Percentiles rank a stretch among this genome's conserved stretches.
Evolutionary conservation across 352 stramenopile species (phyloP).

Genomic region (Blastocystis sp.): DNA sequence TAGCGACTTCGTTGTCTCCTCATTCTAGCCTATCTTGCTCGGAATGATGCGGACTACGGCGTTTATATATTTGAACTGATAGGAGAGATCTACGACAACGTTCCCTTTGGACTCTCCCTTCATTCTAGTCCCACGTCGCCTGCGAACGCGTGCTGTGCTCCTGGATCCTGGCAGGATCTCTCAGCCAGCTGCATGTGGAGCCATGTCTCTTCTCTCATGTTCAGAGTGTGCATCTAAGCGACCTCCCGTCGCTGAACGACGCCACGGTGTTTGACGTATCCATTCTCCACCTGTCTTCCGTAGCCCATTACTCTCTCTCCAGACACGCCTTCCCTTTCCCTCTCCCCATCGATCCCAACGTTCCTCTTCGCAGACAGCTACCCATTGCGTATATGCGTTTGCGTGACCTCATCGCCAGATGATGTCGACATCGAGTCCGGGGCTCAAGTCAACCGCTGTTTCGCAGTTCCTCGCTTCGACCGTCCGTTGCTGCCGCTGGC

Average conservation of each 20-base stretch:
- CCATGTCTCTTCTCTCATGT: background rate
- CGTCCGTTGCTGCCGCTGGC: background rate
- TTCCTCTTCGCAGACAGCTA: background rate
- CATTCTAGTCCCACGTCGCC: background rate
- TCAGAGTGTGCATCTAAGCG: background rate
- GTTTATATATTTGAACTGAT: slow-evolving; percentile 1
- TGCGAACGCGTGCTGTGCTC: background rate
- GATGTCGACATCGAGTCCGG: background rate
- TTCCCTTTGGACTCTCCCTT: background rate
- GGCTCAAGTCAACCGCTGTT: background rate
- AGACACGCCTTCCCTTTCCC: background rate
- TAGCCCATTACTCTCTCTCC: background rate
- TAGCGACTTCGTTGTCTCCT: slow-evolving; percentile 9
- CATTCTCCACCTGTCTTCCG: background rate
- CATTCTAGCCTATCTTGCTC: background rate
- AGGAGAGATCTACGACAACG: background rate
- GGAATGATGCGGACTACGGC: background rate
- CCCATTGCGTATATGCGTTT: background rate
- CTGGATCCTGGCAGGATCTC: background rate
- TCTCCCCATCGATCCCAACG: background rate
- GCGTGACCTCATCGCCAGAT: background rate
- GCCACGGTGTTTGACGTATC: too few relatives aligned
- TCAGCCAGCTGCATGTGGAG: background rate
- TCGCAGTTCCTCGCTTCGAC: background rate
- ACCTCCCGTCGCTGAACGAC: background rate